These are phyloP conservation scores for Entamoeba invadens DNA, from an alignment of 208 protist genomes.

Conservation along the genomic window DNA sequence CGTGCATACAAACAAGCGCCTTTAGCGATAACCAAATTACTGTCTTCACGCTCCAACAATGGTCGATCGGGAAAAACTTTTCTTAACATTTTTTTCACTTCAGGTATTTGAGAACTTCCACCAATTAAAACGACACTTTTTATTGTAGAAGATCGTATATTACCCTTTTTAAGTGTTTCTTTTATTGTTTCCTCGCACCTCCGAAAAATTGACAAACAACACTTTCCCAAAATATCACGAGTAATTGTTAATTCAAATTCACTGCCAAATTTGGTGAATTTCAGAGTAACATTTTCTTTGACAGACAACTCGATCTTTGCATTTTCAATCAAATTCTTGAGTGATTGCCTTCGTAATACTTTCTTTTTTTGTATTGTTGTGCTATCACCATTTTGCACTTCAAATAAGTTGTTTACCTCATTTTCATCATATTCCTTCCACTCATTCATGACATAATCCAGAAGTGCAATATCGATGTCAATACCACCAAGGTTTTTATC, in stretches of 20 bases:
- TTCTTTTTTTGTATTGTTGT: neutral
- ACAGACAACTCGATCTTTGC: neutral
- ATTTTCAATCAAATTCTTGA: neutral
- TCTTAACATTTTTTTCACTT: neutral
- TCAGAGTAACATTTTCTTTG: neutral
- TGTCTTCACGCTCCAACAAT: neutral
- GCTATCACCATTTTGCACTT: neutral
- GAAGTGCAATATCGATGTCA: neutral
- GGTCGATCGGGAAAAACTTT: neutral
- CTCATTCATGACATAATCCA: neutral
- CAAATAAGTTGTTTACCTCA: neutral
- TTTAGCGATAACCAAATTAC: neutral
- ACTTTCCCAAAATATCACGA: no score
- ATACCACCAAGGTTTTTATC: constrained; percentile 9
- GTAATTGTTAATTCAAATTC: no score
- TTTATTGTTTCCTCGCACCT: constrained; percentile 5
- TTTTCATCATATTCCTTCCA: neutral
- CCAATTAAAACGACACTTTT: constrained; percentile 35
- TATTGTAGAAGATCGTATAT: constrained; percentile 11
- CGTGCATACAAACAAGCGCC: neutral
- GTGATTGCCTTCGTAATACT: neutral
- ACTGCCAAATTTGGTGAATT: no score
- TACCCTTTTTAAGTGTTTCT: constrained; percentile 18
- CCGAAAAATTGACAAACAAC: no score
- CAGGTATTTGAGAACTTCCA: constrained; percentile 29